Conservation (phyloP, 306 rosid genomes). For the Myrica gale region DNA sequence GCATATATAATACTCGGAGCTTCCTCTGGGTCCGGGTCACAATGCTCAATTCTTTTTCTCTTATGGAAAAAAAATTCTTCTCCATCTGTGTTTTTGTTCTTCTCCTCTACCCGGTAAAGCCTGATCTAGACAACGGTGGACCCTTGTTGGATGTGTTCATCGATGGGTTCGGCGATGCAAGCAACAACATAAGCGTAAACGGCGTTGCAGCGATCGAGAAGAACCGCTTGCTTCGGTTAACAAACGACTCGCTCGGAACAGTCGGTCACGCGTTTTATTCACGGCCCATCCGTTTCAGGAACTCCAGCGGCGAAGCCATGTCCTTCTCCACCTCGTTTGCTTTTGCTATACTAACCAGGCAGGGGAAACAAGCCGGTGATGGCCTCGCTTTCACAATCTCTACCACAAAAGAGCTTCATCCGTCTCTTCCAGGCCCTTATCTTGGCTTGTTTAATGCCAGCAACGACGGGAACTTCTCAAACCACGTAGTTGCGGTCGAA, state of each 20-base stretch:
- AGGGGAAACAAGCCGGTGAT: constrained; percentile 44
- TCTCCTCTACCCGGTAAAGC: constrained; percentile 8
- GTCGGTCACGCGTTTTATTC: constrained; percentile 43
- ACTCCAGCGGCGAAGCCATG: constrained; percentile 20
- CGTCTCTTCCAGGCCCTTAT: constrained; percentile 43
- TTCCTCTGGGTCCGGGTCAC: background rate
- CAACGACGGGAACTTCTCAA: constrained; percentile 47
- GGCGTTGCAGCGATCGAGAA: constrained; percentile 35
- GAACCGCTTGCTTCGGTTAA: constrained; percentile 36
- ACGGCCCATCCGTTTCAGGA: constrained; percentile 38
- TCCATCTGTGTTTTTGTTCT: constrained; percentile 23
- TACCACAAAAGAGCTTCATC: constrained; percentile 21
- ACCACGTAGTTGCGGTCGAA: constrained; percentile 49
- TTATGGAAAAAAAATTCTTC: constrained; percentile 29
- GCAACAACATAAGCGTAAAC: constrained; percentile 37
- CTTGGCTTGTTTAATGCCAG: constrained; percentile 49
- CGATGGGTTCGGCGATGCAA: constrained; percentile 24
- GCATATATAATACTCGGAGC: background rate
- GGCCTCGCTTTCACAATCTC: constrained; percentile 53
- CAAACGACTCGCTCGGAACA: constrained; percentile 29
- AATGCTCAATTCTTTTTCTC: background rate
- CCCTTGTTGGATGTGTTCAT: constrained; percentile 17
- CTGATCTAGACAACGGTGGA: constrained; percentile 24
- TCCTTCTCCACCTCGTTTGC: constrained; percentile 47
- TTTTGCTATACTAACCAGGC: constrained; percentile 36